Evolutionary conservation across 2,329 filamentous ascomycete genomes (phyloP).

Genomic region (Colletotrichum caudatum): DNA sequence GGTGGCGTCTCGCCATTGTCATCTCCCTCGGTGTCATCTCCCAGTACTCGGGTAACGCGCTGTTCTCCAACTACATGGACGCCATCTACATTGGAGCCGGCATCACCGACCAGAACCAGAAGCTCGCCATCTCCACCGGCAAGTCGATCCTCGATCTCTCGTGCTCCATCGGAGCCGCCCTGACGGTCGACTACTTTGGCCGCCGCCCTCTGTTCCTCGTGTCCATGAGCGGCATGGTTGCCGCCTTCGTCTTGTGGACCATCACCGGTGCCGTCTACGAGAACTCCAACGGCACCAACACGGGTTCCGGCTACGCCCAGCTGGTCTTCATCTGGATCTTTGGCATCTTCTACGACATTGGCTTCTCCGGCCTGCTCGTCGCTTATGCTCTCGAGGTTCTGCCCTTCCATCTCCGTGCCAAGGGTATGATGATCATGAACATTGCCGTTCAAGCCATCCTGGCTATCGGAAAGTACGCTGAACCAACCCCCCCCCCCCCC

Average conservation of each 20-base stretch:
- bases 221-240: conserved; percentile 62
- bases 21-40: conserved; percentile 74
- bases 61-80: conserved; percentile 76
- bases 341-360: conserved; percentile 70
- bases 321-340: conserved; percentile 71
- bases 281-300: conserved; percentile 57
- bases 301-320: conserved; percentile 63
- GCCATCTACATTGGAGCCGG: conserved; percentile 72
- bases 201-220: conserved; percentile 66
- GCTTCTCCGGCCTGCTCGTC: conserved; percentile 68
- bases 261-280: conserved; percentile 65
- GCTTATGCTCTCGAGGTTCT: conserved; percentile 70
- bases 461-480: conserved; percentile 69
- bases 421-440: conserved; percentile 74
- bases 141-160: conserved; percentile 70
- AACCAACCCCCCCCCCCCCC: too few relatives aligned
- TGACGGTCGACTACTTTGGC: conserved; percentile 63
- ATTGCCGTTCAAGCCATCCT: conserved; percentile 71
- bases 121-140: conserved; percentile 67
- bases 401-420: conserved; percentile 68
- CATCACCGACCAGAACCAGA: conserved; percentile 67
- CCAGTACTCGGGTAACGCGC: conserved; percentile 75
- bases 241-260: conserved; percentile 63
- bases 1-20: conserved; percentile 71
- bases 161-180: conserved; percentile 65